Base-by-base conservation (phyloP, 1,284 basidiomycete genomes). In the Melampsora larici-populina region DNA sequence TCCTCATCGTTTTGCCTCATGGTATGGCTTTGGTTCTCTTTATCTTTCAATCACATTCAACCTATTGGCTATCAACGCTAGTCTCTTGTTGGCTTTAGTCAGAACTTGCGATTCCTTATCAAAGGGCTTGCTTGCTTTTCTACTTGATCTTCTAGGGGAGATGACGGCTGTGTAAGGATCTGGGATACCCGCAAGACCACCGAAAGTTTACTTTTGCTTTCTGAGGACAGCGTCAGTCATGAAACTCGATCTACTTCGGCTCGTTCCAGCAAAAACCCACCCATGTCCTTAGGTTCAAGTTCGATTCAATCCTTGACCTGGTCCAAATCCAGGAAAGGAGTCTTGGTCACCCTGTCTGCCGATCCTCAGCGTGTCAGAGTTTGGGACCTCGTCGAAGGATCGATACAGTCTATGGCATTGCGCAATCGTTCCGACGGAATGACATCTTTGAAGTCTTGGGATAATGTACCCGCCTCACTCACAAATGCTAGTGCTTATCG, bases 141-240 rank as follows among this genome's bases (percentile, higher is more conserved):
- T 18, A 43, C 40, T 21, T 67, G 48, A 24, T 36, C 40, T 29
- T 74, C 21, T 66, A 75, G 73, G 73, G 65, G 73, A 36, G 73
- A 75, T 29, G 73, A 68, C 40, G 64, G 64, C 40, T 75, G 31
- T 46, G 65, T 75, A 0, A 75, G 66, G 31, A 49, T 75, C 17
- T 75, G 73, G 73, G 73, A 75, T 55, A 75, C 65, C 13, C 73
- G 73, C 21, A 75, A 75, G 49, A 58, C 55, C 26, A 43, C 65
- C 26, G 73, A 75, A 75, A 58, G 63, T 36, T 62, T 75, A 29
- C 49, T 75, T 7, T 33, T 58, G 58, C 55, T 67, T 24, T 55
- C 73, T 7, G 43, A 75, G 43, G 73, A 75, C 18, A 62, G 49
- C 33, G 26, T 31, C 31, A 43, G 9, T 24, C 24, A 17, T 9